These are phyloP conservation scores for Podaxis mareebaensis DNA, from an alignment of 768 basidiomycete species.

Conservation along the genomic window DNA sequence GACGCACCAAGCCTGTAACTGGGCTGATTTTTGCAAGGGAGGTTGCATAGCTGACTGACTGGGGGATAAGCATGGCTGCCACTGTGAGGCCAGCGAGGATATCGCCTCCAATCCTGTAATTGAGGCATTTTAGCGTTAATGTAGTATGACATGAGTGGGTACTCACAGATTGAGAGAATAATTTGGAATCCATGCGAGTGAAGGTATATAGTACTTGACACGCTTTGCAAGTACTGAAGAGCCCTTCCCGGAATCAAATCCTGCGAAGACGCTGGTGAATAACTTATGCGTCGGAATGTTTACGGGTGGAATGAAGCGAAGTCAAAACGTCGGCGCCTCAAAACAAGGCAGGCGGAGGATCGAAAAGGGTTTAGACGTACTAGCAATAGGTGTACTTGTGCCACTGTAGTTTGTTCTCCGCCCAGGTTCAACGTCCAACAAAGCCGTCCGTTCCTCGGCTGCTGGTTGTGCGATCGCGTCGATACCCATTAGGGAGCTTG, in stretches of 20 bases:
- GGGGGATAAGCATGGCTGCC: slow-evolving; percentile 80
- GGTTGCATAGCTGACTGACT: slow-evolving; percentile 90
- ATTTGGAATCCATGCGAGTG: slow-evolving; percentile 75
- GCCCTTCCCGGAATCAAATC: slow-evolving; percentile 20
- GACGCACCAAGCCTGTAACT: slow-evolving; percentile 76
- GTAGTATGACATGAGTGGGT: slow-evolving; percentile 6
- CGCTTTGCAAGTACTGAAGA: slow-evolving; percentile 43
- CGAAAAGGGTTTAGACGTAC: slow-evolving; percentile 23
- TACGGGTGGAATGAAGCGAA: background rate
- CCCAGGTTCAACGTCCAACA: slow-evolving; percentile 31
- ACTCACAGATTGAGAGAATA: slow-evolving; percentile 71
- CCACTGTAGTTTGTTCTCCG: slow-evolving; percentile 28
- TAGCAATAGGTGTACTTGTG: slow-evolving; percentile 21
- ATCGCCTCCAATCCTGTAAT: slow-evolving; percentile 48
- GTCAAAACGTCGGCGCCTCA: background rate
- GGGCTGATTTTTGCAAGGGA: slow-evolving; percentile 86
- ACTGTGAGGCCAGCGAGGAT: slow-evolving; percentile 86
- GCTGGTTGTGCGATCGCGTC: slow-evolving; percentile 27
- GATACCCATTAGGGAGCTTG: slow-evolving; percentile 37
- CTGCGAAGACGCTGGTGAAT: slow-evolving; percentile 4
- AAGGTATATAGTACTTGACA: slow-evolving; percentile 76
- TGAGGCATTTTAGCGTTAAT: background rate
- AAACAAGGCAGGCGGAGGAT: background rate
- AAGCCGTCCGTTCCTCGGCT: slow-evolving; percentile 32
- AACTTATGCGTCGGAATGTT: background rate